Percentiles rank a stretch among this genome's conserved stretches.
Evolutionary conservation across 805 yeast species (phyloP).

Genomic region (Scheffersomyces coipomensis): DNA sequence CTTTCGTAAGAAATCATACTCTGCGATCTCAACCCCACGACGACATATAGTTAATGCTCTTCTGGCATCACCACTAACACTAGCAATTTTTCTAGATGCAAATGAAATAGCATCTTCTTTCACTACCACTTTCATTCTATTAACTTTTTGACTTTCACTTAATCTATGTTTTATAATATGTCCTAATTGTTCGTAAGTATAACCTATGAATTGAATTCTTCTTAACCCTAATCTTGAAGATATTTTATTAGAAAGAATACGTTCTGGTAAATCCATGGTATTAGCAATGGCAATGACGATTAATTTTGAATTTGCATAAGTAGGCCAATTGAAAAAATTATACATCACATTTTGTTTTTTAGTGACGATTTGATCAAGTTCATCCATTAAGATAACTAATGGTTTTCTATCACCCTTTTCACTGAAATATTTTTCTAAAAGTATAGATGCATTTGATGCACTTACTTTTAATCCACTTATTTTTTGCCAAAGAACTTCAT

Average conservation of each 20-base stretch:
- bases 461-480: slow-evolving; percentile 58
- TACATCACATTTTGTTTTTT: slow-evolving; percentile 84
- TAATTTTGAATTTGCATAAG: slow-evolving; percentile 72
- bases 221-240: slow-evolving; percentile 88
- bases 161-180: slow-evolving; percentile 73
- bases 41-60: slow-evolving; percentile 85
- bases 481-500: slow-evolving; percentile 79
- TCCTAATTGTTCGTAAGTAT: slow-evolving; percentile 74
- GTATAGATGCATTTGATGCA: slow-evolving; percentile 61
- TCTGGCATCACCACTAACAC: slow-evolving; percentile 97
- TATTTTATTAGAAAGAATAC: slow-evolving; percentile 81
- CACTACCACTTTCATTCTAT: slow-evolving; percentile 43
- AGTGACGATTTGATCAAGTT: slow-evolving; percentile 87
- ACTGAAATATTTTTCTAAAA: slow-evolving; percentile 70
- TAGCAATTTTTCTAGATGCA: slow-evolving; percentile 91
- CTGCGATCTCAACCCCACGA: slow-evolving; percentile 88
- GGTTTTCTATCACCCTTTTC: slow-evolving; percentile 42
- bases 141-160: slow-evolving; percentile 36
- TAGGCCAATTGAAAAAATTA: slow-evolving; percentile 97
- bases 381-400: slow-evolving; percentile 81
- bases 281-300: slow-evolving; percentile 93
- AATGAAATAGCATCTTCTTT: slow-evolving; percentile 79
- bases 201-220: slow-evolving; percentile 86
- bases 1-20: slow-evolving; percentile 45
- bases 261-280: slow-evolving; percentile 95